Conservation (phyloP, 2,329 filamentous ascomycete genomes). For the Fusarium papillatum region DNA sequence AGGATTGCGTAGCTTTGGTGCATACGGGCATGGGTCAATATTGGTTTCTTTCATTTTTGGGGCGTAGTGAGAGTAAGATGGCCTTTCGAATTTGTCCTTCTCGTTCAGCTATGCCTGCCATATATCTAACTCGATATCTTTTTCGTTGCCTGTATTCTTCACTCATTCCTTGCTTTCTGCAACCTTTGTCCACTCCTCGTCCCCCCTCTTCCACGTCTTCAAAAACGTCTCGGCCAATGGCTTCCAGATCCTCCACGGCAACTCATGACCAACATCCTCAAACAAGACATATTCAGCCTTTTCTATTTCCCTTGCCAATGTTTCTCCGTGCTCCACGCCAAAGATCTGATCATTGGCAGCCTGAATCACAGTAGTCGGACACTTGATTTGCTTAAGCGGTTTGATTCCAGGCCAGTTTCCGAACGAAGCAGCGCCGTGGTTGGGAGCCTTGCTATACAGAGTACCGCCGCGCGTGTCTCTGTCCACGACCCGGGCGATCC, state of each 20-base stretch:
- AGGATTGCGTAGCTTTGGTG: not conserved
- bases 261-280: conserved; percentile 39
- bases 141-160: not conserved
- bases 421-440: conserved; percentile 43
- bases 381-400: conserved; percentile 37
- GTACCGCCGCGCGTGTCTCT: conserved; percentile 40
- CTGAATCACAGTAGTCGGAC: conserved; percentile 46
- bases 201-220: conserved; percentile 17
- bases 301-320: conserved; percentile 39
- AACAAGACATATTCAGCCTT: conserved; percentile 39
- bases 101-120: no score
- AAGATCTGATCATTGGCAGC: conserved; percentile 47
- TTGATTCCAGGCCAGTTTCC: conserved; percentile 40
- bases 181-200: conserved; percentile 11
- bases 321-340: conserved; percentile 42
- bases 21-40: not conserved
- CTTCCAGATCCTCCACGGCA: conserved; percentile 30
- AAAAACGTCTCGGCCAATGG: conserved; percentile 5
- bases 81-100: not conserved
- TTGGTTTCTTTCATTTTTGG: not conserved
- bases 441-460: conserved; percentile 42
- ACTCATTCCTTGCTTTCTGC: not conserved
- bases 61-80: no score
- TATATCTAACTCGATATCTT: not conserved
- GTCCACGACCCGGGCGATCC: conserved; percentile 5